phyloP scores from a whole-genome alignment of 768 basidiomycete genomes.

The Lactarius hengduanensis region DNA sequence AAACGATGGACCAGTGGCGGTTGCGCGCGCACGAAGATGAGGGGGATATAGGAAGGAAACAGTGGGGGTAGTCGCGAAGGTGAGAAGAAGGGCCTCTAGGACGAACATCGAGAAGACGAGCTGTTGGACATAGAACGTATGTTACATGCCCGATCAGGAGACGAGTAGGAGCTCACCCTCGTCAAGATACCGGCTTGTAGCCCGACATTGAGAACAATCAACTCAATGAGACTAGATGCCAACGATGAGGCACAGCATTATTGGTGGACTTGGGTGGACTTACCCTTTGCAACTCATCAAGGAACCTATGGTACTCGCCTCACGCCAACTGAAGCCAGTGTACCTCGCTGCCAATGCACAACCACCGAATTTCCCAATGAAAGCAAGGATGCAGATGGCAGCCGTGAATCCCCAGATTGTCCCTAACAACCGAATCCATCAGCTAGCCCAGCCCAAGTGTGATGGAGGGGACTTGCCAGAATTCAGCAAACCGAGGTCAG shows the following conservation, averaged over 20 bases:
- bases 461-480: constrained; percentile 46
- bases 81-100: constrained; percentile 75
- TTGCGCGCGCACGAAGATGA: constrained; percentile 50
- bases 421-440: constrained; percentile 38
- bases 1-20: constrained; percentile 48
- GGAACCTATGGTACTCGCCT: constrained; percentile 80
- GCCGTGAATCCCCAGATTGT: constrained; percentile 89
- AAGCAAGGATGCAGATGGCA: constrained; percentile 75
- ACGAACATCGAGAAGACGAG: constrained; percentile 96
- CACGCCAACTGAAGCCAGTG: constrained; percentile 75
- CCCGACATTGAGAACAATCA: constrained; percentile 96
- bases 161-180: constrained; percentile 35
- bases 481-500: constrained; percentile 81
- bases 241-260: background rate
- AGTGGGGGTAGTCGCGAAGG: constrained; percentile 82
- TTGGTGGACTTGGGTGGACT: constrained; percentile 19
- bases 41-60: constrained; percentile 68
- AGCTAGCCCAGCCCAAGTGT: background rate
- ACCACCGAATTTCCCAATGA: constrained; percentile 85
- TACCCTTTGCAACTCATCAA: constrained; percentile 97
- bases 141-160: background rate
- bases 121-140: constrained; percentile 17
- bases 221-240: constrained; percentile 70
- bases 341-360: constrained; percentile 68
- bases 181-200: constrained; percentile 76